Percentiles rank a stretch among this genome's conserved stretches.
phyloP scores from a whole-genome alignment of 495 filamentous ascomycete species.

The Podospora fimiseda region DNA sequence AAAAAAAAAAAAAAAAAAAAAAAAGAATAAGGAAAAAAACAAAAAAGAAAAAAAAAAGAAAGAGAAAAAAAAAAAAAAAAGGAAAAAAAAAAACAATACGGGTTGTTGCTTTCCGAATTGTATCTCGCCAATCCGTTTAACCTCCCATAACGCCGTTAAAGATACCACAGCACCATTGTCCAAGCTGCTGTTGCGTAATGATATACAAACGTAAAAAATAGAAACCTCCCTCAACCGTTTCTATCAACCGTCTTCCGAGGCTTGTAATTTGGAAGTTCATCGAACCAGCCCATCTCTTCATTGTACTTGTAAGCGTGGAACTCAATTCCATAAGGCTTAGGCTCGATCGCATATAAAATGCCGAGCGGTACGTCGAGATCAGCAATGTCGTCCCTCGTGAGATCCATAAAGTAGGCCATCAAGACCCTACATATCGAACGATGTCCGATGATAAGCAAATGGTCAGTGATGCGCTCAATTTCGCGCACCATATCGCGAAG shows the following conservation, averaged over 20 bases:
- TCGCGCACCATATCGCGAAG: conserved; percentile 94
- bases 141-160: background rate
- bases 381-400: conserved; percentile 83
- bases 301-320: conserved; percentile 93
- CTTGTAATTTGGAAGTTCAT: conserved; percentile 70
- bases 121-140: background rate
- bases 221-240: conserved; percentile 16
- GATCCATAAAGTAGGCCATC: conserved; percentile 90
- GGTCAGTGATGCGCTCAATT: conserved; percentile 92
- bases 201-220: background rate
- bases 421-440: conserved; percentile 85
- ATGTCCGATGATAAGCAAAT: conserved; percentile 84
- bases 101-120: background rate
- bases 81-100: background rate
- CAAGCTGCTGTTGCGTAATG: background rate
- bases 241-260: conserved; percentile 51
- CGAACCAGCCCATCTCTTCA: conserved; percentile 66
- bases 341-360: conserved; percentile 87
- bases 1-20: background rate
- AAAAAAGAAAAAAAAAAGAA: background rate
- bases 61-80: background rate
- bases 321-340: conserved; percentile 95
- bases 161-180: background rate
- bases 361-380: conserved; percentile 89
- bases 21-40: background rate